Conservation (phyloP, 768 basidiomycete species). For the Hygrophorus pudorinus region DNA sequence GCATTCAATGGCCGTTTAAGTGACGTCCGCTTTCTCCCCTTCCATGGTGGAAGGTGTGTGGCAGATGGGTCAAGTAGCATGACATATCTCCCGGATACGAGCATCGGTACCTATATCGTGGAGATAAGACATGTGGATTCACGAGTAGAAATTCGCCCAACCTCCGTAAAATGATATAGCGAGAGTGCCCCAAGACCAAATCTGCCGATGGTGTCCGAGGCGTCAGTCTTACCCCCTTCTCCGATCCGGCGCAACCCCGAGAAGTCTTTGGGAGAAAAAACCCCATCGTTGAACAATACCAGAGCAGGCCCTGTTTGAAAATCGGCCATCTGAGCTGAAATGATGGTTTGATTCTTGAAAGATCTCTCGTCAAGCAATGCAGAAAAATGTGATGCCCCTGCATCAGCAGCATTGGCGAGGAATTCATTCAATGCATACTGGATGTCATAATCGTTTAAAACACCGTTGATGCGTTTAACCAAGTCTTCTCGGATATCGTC, state of each 20-base stretch:
- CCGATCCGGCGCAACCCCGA: conserved; percentile 35
- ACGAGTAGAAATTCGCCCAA: conserved; percentile 11
- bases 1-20: conserved; percentile 21
- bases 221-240: conserved; percentile 31
- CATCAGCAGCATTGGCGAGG: conserved; percentile 45
- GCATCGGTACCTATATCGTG: conserved; percentile 25
- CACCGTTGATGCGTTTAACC: conserved; percentile 31
- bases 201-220: conserved; percentile 33
- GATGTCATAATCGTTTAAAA: conserved; percentile 30
- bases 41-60: conserved; percentile 25
- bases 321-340: conserved; percentile 24
- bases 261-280: conserved; percentile 34
- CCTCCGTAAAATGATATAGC: conserved; percentile 45
- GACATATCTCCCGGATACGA: conserved; percentile 20
- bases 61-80: conserved; percentile 38
- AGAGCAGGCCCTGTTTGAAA: conserved; percentile 29
- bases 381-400: conserved; percentile 31
- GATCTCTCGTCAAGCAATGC: conserved; percentile 27
- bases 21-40: conserved; percentile 18
- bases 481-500: conserved; percentile 35
- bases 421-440: conserved; percentile 39
- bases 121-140: background rate
- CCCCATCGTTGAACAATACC: conserved; percentile 33
- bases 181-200: conserved; percentile 44
- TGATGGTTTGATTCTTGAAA: conserved; percentile 9